Evolutionary conservation across 2,329 filamentous ascomycete species (phyloP), one percentile per base, ranked within the genome.

Genomic region (Teratosphaeria pseudoeucalypti): DNA sequence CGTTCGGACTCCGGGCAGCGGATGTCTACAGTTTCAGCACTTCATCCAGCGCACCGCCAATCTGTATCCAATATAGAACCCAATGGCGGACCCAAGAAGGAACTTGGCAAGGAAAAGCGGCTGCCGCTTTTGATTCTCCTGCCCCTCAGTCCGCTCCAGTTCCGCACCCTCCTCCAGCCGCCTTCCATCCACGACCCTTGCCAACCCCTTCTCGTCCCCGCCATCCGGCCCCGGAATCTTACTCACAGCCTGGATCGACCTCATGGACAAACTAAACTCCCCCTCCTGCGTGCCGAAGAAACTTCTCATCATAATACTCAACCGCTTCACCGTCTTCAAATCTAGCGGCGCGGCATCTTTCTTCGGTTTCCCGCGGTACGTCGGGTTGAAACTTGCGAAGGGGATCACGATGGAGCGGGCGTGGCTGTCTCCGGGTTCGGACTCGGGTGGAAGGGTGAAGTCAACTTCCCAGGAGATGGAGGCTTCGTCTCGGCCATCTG

Each of bases 291-390:
- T 74, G 9, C 85, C 88, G 65, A 92, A 92, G 76, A 90, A 91
- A 72, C 88, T 90, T 65, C 90, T 77, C 79, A 88, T 88, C 89
- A 94, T 92, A 61, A 94, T 78, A 56, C 85, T 86, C 34, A 92
- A 76, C 54, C 87, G 79, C 73, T 82, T 87, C 47, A 94, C 77
- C 52, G 77, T 76, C 55, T 76, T 77, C 63, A 81, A 67, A 65
- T 90, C 77, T 65, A 94, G 71, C 5, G 81, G 78, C 59, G 78
- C 72, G 0, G 82, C 82, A 73, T 87, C 84, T 19, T 80, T 74
- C 69, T 82, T 80, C 62, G 85, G 79, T 66, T 80, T 56, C 29
- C 58, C 58, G 11, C 58, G 54, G 49, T 60, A 94, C 1, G 86
- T 92, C 1, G 89, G 76, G 69, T 82, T 83, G 63, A 95, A 83